Conservation (phyloP, 345 rosid genomes). For the Eucalyptus urophylla region DNA sequence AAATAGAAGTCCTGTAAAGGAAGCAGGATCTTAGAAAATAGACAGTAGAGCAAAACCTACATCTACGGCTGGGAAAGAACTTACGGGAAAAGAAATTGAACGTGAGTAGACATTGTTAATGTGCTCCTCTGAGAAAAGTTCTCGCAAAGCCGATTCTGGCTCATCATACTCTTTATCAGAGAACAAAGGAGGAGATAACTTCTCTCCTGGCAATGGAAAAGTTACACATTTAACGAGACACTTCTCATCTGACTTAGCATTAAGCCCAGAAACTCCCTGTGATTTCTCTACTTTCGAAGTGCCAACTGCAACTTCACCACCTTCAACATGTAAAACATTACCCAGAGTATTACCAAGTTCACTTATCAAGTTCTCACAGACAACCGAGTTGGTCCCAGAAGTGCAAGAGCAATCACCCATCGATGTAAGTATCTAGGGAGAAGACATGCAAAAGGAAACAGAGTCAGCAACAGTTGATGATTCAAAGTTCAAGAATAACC, state of each 20-base stretch:
- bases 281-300: conserved; percentile 20
- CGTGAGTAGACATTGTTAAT: not conserved
- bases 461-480: not conserved
- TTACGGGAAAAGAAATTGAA: not conserved
- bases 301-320: conserved; percentile 1
- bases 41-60: not conserved
- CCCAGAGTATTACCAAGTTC: conserved; percentile 12
- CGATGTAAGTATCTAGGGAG: not conserved
- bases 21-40: no score
- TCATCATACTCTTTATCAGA: conserved; percentile 21
- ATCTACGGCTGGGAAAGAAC: not conserved
- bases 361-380: conserved; percentile 8
- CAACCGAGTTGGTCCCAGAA: not conserved
- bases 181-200: not conserved
- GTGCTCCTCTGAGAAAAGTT: conserved; percentile 16
- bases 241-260: conserved; percentile 2
- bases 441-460: not conserved
- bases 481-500: not conserved
- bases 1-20: not conserved
- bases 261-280: conserved; percentile 11
- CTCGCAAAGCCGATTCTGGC: conserved; percentile 12
- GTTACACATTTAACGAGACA: conserved; percentile 8
- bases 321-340: conserved; percentile 3
- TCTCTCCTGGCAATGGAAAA: conserved; percentile 2
- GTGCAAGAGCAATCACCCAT: conserved; percentile 21